Percentiles rank a stretch among this genome's conserved stretches.
Conservation (phyloP, 2,329 filamentous ascomycete species). For the Ophiostoma perfectum region DNA sequence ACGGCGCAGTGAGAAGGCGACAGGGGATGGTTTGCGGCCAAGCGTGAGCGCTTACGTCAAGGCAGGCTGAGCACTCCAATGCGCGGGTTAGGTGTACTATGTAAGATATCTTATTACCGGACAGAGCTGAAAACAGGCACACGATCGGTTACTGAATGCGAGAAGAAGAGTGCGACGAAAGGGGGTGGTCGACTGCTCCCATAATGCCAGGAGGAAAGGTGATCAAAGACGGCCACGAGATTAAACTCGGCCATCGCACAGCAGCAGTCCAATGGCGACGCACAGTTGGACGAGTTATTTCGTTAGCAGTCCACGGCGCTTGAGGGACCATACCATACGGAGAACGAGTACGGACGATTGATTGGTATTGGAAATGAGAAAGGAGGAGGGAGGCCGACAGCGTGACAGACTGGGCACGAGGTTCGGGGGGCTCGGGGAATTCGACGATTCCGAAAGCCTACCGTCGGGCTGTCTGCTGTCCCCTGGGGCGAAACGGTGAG, state of each 20-base stretch:
- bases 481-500: neutral
- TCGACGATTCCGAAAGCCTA: slow-evolving; percentile 14
- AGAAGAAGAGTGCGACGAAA: neutral
- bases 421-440: slow-evolving; percentile 15
- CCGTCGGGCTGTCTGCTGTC: neutral
- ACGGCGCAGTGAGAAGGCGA: neutral
- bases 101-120: too few species aligned
- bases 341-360: neutral
- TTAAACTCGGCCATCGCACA: too few species aligned
- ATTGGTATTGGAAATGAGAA: neutral
- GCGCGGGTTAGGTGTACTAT: neutral
- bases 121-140: neutral
- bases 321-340: too few species aligned
- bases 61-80: neutral
- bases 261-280: too few species aligned
- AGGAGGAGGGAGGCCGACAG: neutral
- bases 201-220: too few species aligned
- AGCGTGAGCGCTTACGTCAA: slow-evolving; percentile 13
- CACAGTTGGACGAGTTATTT: too few species aligned
- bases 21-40: neutral
- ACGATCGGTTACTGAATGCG: neutral
- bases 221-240: too few species aligned
- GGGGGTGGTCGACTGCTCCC: too few species aligned
- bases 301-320: too few species aligned
- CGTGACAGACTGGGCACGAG: neutral